Conservation (phyloP, 2,329 filamentous ascomycete genomes). For the Claviceps maximensis region DNA sequence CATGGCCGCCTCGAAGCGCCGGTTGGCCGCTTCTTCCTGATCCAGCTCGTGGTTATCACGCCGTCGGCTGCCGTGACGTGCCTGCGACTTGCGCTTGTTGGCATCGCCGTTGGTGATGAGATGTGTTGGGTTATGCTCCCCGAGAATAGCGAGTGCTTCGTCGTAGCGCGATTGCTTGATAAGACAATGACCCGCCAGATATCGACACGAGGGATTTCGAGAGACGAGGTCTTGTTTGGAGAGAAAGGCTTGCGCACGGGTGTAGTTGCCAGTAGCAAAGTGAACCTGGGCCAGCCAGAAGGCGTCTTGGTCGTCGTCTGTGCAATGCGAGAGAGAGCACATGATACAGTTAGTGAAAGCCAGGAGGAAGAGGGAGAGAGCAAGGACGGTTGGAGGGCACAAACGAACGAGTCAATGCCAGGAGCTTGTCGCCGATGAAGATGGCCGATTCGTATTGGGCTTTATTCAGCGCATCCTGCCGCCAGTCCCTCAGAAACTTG, state of each 20-base stretch:
- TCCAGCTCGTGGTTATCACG: constrained; percentile 24
- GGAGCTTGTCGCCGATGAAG: constrained; percentile 91
- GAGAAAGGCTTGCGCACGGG: constrained; percentile 76
- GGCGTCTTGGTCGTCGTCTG: constrained; percentile 85
- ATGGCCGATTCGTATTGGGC: constrained; percentile 95
- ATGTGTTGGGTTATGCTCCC: constrained; percentile 87
- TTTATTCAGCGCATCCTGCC: constrained; percentile 88
- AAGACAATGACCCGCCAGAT: constrained; percentile 85
- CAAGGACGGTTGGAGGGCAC: too few relatives aligned
- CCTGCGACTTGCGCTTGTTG: constrained; percentile 26
- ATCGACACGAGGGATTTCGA: constrained; percentile 76
- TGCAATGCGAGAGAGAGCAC: neutral
- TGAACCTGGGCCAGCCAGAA: constrained; percentile 98
- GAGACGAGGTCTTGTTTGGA: constrained; percentile 69
- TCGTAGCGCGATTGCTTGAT: constrained; percentile 87
- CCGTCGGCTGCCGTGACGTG: constrained; percentile 19
- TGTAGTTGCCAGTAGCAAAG: constrained; percentile 91
- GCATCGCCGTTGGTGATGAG: constrained; percentile 49
- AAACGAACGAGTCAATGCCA: constrained; percentile 77
- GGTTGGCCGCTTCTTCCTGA: constrained; percentile 57
- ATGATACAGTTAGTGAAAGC: neutral
- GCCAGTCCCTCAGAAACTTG: constrained; percentile 84
- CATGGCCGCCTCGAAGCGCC: constrained; percentile 92
- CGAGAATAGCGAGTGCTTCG: constrained; percentile 73
- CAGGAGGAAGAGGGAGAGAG: neutral